phyloP scores from a whole-genome alignment of 1,284 basidiomycete species.

The Takashimella koratensis region DNA sequence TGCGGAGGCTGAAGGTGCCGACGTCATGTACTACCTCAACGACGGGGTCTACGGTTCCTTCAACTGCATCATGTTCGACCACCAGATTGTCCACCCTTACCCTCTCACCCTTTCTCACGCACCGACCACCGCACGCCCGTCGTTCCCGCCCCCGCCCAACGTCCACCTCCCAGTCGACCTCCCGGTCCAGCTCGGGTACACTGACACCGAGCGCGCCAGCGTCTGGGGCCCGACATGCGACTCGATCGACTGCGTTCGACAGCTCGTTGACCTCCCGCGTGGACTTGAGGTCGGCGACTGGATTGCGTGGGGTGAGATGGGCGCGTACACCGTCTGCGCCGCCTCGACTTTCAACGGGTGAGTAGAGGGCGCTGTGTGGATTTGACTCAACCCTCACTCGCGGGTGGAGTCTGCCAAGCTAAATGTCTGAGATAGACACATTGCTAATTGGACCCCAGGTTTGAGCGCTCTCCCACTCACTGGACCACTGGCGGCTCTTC shows the following conservation, averaged over 20 bases:
- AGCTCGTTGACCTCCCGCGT: conserved; percentile 59
- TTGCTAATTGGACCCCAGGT: conserved; percentile 20
- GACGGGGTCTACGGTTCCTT: conserved; percentile 98
- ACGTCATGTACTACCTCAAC: conserved; percentile 80
- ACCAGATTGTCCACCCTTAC: conserved; percentile 79
- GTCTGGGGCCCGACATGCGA: conserved; percentile 76
- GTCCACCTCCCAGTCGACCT: conserved; percentile 45
- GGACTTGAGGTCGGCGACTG: conserved; percentile 79
- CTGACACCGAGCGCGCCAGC: conserved; percentile 49
- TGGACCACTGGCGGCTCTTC: conserved; percentile 46
- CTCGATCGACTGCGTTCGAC: conserved; percentile 78
- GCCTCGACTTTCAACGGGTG: conserved; percentile 84
- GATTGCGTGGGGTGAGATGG: conserved; percentile 89
- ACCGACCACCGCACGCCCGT: conserved; percentile 31
- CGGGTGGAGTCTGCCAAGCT: not conserved
- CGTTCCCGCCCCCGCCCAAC: conserved; percentile 49
- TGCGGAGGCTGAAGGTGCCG: conserved; percentile 44
- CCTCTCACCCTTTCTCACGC: conserved; percentile 58
- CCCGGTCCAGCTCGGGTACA: conserved; percentile 48
- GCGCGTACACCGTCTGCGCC: conserved; percentile 87
- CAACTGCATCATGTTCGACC: conserved; percentile 95
- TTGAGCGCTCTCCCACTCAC: conserved; percentile 37
- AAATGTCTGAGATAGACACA: not conserved
- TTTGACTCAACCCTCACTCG: not conserved
- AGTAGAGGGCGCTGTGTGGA: no score